Percentiles rank a stretch among this genome's conserved stretches.
Evolutionary conservation across 2,329 filamentous ascomycete species (phyloP).

Genomic region (Cordyceps pruinosa): DNA sequence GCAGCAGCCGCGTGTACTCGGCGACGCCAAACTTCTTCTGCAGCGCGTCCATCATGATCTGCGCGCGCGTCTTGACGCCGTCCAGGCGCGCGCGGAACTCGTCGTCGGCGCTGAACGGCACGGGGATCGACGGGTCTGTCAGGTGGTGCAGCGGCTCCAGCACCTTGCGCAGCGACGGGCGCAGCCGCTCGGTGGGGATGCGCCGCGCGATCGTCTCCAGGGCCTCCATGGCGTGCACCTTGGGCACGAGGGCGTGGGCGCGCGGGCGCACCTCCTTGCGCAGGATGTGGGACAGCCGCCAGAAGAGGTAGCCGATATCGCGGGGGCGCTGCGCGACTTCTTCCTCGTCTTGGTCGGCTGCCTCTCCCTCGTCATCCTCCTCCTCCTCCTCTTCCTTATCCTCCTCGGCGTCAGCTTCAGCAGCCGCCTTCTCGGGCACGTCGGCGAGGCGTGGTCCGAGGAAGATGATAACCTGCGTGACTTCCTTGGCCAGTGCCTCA

Average conservation of each 20-base stretch:
- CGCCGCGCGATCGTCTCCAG: slow-evolving; percentile 62
- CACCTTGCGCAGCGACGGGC: slow-evolving; percentile 54
- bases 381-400: slow-evolving; percentile 32
- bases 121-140: slow-evolving; percentile 69
- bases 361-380: slow-evolving; percentile 30
- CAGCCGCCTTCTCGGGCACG: slow-evolving; percentile 29
- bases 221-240: slow-evolving; percentile 68
- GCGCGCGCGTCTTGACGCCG: slow-evolving; percentile 61
- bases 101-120: slow-evolving; percentile 64
- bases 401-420: slow-evolving; percentile 40
- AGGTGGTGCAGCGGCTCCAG: slow-evolving; percentile 67
- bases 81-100: slow-evolving; percentile 64
- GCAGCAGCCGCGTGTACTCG: slow-evolving; percentile 67
- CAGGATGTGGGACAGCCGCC: slow-evolving; percentile 69
- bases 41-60: slow-evolving; percentile 72
- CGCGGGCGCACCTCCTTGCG: slow-evolving; percentile 65
- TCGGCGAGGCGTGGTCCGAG: slow-evolving; percentile 53
- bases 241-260: slow-evolving; percentile 60
- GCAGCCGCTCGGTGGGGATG: slow-evolving; percentile 49
- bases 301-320: slow-evolving; percentile 66
- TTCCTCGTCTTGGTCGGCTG: slow-evolving; percentile 30
- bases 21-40: slow-evolving; percentile 79
- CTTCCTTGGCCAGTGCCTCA: slow-evolving; percentile 70
- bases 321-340: slow-evolving; percentile 25
- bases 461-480: slow-evolving; percentile 76